Evolutionary conservation across 2,329 filamentous ascomycete species (phyloP).

Genomic region (Scolecobasidium constrictum): DNA sequence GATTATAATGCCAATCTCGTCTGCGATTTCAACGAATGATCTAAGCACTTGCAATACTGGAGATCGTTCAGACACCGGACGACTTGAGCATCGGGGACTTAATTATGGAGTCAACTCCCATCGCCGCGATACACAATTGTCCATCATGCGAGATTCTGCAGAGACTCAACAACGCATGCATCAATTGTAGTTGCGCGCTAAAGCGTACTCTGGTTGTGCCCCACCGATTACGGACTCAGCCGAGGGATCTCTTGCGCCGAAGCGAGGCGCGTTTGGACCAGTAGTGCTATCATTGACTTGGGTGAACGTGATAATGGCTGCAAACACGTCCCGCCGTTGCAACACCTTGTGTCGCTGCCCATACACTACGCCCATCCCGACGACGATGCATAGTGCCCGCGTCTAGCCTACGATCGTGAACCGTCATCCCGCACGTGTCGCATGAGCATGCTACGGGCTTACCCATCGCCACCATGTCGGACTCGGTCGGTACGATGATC

Average conservation of each 20-base stretch:
- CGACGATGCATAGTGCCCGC: neutral
- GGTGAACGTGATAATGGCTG: neutral
- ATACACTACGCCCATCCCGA: neutral
- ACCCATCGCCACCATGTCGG: conserved; percentile 20
- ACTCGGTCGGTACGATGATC: conserved; percentile 27
- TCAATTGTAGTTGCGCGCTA: no score
- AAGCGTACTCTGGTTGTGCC: no score
- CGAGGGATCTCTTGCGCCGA: neutral
- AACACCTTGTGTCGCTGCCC: neutral
- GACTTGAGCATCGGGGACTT: no score
- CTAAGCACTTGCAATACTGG: no score
- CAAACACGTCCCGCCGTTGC: no score
- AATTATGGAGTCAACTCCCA: no score
- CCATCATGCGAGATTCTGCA: no score
- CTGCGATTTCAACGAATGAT: no score
- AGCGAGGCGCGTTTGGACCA: neutral
- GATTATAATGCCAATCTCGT: no score
- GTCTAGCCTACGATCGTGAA: neutral
- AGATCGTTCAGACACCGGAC: no score
- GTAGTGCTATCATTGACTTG: neutral
- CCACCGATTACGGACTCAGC: neutral
- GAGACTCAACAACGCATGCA: no score
- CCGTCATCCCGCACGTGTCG: neutral
- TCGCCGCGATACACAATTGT: no score
- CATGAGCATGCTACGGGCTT: neutral